phyloP scores from a whole-genome alignment of 345 rosid genomes.

The Bretschneidera sinensis region DNA sequence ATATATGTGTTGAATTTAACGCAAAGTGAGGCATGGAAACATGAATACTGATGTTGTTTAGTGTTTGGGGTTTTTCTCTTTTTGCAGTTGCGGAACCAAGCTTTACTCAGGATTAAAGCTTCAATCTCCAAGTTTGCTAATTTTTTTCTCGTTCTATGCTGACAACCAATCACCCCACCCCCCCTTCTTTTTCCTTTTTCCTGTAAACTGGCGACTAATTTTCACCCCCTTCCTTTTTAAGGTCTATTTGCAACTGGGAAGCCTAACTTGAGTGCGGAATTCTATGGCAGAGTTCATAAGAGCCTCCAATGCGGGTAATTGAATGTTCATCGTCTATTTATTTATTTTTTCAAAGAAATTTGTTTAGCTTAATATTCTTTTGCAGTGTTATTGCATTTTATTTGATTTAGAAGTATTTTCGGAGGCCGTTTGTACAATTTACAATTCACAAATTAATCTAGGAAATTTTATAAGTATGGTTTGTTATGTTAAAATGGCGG shows the following conservation, averaged over 20 bases:
- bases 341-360: background rate
- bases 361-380: background rate
- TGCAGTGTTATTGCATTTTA: background rate
- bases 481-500: background rate
- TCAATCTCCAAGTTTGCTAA: constrained; percentile 53
- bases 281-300: constrained; percentile 59
- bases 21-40: background rate
- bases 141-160: constrained; percentile 8
- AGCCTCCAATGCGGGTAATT: constrained; percentile 67
- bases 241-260: constrained; percentile 43
- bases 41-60: constrained; percentile 11
- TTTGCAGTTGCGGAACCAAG: constrained; percentile 61
- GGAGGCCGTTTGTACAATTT: no score
- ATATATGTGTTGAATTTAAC: background rate
- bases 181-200: constrained; percentile 1
- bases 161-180: no score
- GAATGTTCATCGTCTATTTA: background rate
- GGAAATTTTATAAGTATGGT: no score
- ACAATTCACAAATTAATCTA: no score
- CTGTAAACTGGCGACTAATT: background rate
- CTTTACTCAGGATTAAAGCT: constrained; percentile 70
- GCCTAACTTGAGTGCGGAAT: constrained; percentile 63
- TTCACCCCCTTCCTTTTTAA: constrained; percentile 11
- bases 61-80: constrained; percentile 4
- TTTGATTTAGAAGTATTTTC: no score